Conservation (phyloP, 2,329 filamentous ascomycete species). For the Drechslerella dactyloides region DNA sequence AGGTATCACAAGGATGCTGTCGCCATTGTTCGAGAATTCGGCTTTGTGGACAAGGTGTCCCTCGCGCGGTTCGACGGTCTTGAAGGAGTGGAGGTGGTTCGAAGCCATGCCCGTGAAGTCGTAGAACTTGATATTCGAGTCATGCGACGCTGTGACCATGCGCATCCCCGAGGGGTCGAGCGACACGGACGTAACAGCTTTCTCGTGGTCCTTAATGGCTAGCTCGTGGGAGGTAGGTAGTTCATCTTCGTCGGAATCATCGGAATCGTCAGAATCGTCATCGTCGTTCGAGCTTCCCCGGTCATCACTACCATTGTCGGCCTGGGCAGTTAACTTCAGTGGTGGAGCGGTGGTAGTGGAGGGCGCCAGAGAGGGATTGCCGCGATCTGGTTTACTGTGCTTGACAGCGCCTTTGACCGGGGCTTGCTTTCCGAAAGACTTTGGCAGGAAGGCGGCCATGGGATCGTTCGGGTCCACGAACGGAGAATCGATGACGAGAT, state of each 20-base stretch:
- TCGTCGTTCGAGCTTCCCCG: conserved; percentile 56
- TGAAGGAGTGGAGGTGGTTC: conserved; percentile 91
- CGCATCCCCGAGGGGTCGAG: conserved; percentile 84
- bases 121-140: conserved; percentile 89
- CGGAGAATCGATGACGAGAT: conserved; percentile 66
- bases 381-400: conserved; percentile 47
- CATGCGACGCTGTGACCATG: conserved; percentile 86
- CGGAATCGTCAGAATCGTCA: conserved; percentile 66
- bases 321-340: conserved; percentile 52
- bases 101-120: conserved; percentile 96
- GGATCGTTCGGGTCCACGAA: conserved; percentile 69
- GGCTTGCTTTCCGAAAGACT: conserved; percentile 82
- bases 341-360: conserved; percentile 43
- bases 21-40: conserved; percentile 66
- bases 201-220: conserved; percentile 87
- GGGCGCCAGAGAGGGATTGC: conserved; percentile 17
- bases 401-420: conserved; percentile 55
- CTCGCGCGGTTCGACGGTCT: conserved; percentile 82
- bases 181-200: conserved; percentile 80
- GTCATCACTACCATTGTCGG: conserved; percentile 53
- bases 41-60: conserved; percentile 87
- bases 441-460: conserved; percentile 77
- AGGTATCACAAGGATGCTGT: conserved; percentile 75
- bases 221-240: conserved; percentile 87
- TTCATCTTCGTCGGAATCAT: conserved; percentile 78